Evolutionary conservation across 257 asterid genomes (phyloP).

Genomic region (Fraxinus quadrangulata): DNA sequence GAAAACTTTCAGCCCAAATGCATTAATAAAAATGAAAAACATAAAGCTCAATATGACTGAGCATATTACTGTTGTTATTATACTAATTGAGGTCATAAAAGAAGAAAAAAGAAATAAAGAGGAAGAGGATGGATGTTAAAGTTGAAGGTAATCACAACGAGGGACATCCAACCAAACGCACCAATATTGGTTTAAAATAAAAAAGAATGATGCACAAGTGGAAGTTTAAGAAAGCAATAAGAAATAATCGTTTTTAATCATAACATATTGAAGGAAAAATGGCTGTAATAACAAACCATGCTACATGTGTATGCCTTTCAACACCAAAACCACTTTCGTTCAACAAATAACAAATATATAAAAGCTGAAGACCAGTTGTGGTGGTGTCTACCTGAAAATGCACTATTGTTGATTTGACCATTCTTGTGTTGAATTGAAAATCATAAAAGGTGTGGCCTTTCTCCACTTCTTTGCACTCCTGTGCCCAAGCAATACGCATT

Average conservation of each 20-base stretch:
- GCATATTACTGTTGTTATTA: not conserved
- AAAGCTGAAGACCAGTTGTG: conserved; percentile 21
- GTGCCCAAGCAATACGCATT: conserved; percentile 16
- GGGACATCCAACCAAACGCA: conserved; percentile 4
- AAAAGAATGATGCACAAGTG: conserved; percentile 1
- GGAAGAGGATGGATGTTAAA: not conserved
- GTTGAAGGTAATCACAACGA: not conserved
- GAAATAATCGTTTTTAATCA: not conserved
- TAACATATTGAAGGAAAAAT: not conserved
- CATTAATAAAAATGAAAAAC: not conserved
- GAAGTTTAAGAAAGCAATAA: not conserved
- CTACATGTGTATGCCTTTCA: not conserved
- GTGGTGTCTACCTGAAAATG: conserved; percentile 84
- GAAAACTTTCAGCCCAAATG: not conserved
- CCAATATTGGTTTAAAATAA: not conserved
- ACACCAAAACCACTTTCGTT: not conserved
- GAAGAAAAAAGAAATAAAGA: not conserved
- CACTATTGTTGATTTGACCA: conserved; percentile 85
- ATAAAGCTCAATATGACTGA: not conserved
- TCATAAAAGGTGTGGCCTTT: conserved; percentile 71
- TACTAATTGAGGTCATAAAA: conserved; percentile 3
- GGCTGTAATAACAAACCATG: not conserved
- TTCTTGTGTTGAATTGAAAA: conserved; percentile 90
- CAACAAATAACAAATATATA: not conserved
- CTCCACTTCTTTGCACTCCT: conserved; percentile 83